These are phyloP conservation scores for Stephania japonica DNA, from an alignment of 164 flowering plant genomes.

Conservation along the genomic window DNA sequence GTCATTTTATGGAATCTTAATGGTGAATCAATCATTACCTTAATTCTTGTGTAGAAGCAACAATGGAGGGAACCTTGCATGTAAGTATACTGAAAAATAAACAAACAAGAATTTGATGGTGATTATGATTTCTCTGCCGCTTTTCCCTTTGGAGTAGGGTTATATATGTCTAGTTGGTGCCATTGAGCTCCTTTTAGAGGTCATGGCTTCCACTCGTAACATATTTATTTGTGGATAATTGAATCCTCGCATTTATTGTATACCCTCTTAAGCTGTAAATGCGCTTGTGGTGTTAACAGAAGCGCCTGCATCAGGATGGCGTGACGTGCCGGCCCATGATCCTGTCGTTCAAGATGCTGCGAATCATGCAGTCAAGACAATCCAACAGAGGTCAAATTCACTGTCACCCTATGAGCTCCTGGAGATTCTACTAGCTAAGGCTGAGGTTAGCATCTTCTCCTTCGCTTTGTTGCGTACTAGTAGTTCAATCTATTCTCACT, in stretches of 20 bases:
- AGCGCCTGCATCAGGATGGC: slow-evolving; percentile 45
- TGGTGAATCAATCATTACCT: too few species aligned
- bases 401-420: slow-evolving; percentile 59
- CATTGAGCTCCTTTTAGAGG: neutral
- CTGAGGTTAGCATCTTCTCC: slow-evolving; percentile 41
- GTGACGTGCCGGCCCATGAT: slow-evolving; percentile 52
- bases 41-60: too few species aligned
- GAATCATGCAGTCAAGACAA: slow-evolving; percentile 55
- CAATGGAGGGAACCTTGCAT: too few species aligned
- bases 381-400: slow-evolving; percentile 77
- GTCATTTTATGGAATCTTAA: too few species aligned
- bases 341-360: slow-evolving; percentile 72
- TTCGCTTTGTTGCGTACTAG: neutral
- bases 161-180: neutral
- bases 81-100: too few species aligned
- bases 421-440: slow-evolving; percentile 61
- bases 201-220: neutral
- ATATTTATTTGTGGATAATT: too few species aligned
- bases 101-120: too few species aligned
- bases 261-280: neutral
- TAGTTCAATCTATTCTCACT: neutral
- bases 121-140: neutral
- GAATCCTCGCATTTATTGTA: too few species aligned
- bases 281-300: slow-evolving; percentile 26
- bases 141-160: neutral